A percentile compares a stretch with the other conserved stretches of the same genome.
These are phyloP conservation scores for Halophytophthora polymorphica DNA, from an alignment of 352 stramenopile genomes.

Conservation along the genomic window DNA sequence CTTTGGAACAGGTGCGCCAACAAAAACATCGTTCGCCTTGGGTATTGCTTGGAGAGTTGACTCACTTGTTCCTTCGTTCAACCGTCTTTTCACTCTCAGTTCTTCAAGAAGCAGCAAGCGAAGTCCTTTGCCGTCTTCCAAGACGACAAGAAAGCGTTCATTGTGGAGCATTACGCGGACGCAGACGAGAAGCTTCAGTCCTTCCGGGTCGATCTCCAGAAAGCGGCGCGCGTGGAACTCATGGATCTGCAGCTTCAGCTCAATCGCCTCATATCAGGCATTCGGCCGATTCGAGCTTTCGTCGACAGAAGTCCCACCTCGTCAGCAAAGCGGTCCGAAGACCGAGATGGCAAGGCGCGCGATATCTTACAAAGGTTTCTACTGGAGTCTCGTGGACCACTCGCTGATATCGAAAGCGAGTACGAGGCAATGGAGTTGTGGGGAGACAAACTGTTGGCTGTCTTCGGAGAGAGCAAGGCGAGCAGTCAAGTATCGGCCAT, in stretches of 20 bases:
- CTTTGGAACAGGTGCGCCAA: slow-evolving; percentile 35
- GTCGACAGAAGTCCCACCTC: slow-evolving; percentile 30
- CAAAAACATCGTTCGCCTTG: not conserved
- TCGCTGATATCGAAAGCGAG: slow-evolving; percentile 55
- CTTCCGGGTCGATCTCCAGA: slow-evolving; percentile 54
- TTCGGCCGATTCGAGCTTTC: slow-evolving; percentile 44
- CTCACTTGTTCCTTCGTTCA: slow-evolving; percentile 1
- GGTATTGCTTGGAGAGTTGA: no score
- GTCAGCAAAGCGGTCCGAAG: slow-evolving; percentile 12
- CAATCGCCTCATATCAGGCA: slow-evolving; percentile 48
- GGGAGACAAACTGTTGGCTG: slow-evolving; percentile 54
- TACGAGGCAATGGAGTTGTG: slow-evolving; percentile 60
- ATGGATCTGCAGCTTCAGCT: slow-evolving; percentile 65
- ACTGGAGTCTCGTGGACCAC: slow-evolving; percentile 24
- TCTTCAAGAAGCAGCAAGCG: slow-evolving; percentile 36
- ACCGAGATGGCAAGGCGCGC: slow-evolving; percentile 34
- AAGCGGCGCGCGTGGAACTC: slow-evolving; percentile 47
- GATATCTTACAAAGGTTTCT: slow-evolving; percentile 57
- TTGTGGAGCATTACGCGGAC: slow-evolving; percentile 29
- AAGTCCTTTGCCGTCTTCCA: slow-evolving; percentile 40
- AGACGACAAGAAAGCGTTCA: slow-evolving; percentile 27
- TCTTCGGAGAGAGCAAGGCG: slow-evolving; percentile 70
- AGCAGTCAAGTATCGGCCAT: slow-evolving; percentile 58
- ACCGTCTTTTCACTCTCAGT: slow-evolving; percentile 17
- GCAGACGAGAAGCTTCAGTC: slow-evolving; percentile 55